These are phyloP conservation scores for Strobilomyces dryophilus DNA, from an alignment of 768 basidiomycete genomes.

Conservation along the genomic window DNA sequence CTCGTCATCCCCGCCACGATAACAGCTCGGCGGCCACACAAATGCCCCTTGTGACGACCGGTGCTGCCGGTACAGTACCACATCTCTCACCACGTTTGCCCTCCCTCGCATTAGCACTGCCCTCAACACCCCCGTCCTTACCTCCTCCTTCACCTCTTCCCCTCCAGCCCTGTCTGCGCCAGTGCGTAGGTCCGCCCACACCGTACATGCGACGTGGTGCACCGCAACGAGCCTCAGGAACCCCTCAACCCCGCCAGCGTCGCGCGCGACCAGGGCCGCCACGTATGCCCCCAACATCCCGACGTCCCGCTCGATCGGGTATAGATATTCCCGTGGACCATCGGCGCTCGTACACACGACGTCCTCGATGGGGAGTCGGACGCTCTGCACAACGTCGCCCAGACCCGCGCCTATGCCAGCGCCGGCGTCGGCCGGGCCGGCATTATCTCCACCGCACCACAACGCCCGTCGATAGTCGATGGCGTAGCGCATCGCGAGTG, in stretches of 20 bases:
- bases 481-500: constrained; percentile 72
- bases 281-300: constrained; percentile 64
- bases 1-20: constrained; percentile 27
- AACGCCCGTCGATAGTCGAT: constrained; percentile 79
- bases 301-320: constrained; percentile 62
- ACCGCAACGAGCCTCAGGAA: constrained; percentile 67
- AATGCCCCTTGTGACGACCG: constrained; percentile 38
- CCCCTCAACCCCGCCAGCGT: constrained; percentile 37
- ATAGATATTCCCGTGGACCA: constrained; percentile 59
- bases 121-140: constrained; percentile 44
- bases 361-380: constrained; percentile 47
- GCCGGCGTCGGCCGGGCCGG: too few relatives aligned
- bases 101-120: constrained; percentile 50
- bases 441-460: constrained; percentile 67
- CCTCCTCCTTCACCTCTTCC: constrained; percentile 1
- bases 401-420: constrained; percentile 1
- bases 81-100: constrained; percentile 43
- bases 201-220: constrained; percentile 72
- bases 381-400: constrained; percentile 42
- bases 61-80: constrained; percentile 56
- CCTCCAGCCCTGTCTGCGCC: constrained; percentile 26
- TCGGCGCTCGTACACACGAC: constrained; percentile 35
- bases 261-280: constrained; percentile 39
- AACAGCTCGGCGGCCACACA: constrained; percentile 50
- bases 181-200: constrained; percentile 56